A percentile compares a stretch with the other conserved stretches of the same genome.
Conservation (phyloP, 2,329 filamentous ascomycete genomes). For the Colletotrichum liaoningense region DNA sequence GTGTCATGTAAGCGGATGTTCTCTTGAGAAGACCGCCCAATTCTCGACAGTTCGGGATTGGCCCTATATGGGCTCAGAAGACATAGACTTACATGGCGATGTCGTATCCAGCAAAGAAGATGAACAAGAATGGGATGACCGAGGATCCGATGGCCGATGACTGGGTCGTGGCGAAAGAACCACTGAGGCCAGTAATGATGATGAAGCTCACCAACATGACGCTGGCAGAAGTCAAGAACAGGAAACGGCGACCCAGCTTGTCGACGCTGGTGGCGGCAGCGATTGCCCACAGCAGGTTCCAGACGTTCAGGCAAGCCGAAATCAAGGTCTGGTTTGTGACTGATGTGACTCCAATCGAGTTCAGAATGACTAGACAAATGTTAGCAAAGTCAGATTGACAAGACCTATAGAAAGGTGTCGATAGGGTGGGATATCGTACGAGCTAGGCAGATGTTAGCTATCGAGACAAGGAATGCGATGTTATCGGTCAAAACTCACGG, state of each 20-base stretch:
- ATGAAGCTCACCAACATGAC: slow-evolving; percentile 31
- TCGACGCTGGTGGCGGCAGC: slow-evolving; percentile 33
- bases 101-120: slow-evolving; percentile 48
- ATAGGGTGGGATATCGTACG: too few relatives aligned
- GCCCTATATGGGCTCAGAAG: too few relatives aligned
- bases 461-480: too few relatives aligned
- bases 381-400: neutral
- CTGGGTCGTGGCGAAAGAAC: slow-evolving; percentile 36
- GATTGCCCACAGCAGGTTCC: slow-evolving; percentile 33
- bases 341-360: slow-evolving; percentile 44
- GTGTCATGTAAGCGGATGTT: neutral
- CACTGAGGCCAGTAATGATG: slow-evolving; percentile 31
- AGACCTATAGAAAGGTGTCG: too few relatives aligned
- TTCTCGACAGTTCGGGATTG: neutral
- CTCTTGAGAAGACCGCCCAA: neutral
- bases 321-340: slow-evolving; percentile 51
- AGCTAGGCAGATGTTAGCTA: too few relatives aligned
- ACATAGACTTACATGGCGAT: slow-evolving; percentile 25
- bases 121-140: slow-evolving; percentile 52
- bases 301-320: slow-evolving; percentile 32
- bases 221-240: slow-evolving; percentile 26
- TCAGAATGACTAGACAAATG: slow-evolving; percentile 27
- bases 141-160: slow-evolving; percentile 39
- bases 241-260: slow-evolving; percentile 26
- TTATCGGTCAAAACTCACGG: too few relatives aligned